Evolutionary conservation across 805 yeast genomes (phyloP).

Genomic region (Schizosaccharomyces lindneri): DNA sequence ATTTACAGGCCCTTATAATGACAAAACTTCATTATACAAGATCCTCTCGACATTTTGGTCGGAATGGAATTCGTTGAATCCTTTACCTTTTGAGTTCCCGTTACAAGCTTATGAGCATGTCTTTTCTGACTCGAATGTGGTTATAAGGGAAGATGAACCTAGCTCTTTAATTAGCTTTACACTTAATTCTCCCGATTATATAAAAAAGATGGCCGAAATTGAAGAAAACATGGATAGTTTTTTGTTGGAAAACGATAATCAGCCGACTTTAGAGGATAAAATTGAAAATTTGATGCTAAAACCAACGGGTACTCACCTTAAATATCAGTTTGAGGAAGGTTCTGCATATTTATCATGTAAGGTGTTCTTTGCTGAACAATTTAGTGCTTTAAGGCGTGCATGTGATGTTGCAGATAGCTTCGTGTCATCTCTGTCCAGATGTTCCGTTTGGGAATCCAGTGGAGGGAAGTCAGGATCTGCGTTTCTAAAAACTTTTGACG

Average conservation of each 20-base stretch:
- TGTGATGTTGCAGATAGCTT: constrained; percentile 57
- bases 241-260: neutral
- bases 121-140: constrained; percentile 78
- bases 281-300: constrained; percentile 32
- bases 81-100: constrained; percentile 83
- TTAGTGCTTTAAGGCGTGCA: constrained; percentile 71
- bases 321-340: constrained; percentile 78
- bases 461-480: constrained; percentile 96
- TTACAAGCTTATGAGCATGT: constrained; percentile 60
- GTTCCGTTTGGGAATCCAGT: constrained; percentile 82
- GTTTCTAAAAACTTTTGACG: constrained; percentile 75
- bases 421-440: constrained; percentile 72
- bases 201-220: constrained; percentile 23
- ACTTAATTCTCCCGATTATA: constrained; percentile 61
- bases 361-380: constrained; percentile 84
- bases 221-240: neutral
- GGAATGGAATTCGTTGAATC: constrained; percentile 77
- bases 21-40: constrained; percentile 53
- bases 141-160: constrained; percentile 90
- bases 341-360: constrained; percentile 67
- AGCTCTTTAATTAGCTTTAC: constrained; percentile 85
- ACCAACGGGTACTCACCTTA: constrained; percentile 67
- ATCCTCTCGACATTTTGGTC: constrained; percentile 88
- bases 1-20: constrained; percentile 13
- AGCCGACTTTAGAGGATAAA: neutral